Conservation (phyloP, 2,329 filamentous ascomycete genomes). For the Ophiostoma sp. region DNA sequence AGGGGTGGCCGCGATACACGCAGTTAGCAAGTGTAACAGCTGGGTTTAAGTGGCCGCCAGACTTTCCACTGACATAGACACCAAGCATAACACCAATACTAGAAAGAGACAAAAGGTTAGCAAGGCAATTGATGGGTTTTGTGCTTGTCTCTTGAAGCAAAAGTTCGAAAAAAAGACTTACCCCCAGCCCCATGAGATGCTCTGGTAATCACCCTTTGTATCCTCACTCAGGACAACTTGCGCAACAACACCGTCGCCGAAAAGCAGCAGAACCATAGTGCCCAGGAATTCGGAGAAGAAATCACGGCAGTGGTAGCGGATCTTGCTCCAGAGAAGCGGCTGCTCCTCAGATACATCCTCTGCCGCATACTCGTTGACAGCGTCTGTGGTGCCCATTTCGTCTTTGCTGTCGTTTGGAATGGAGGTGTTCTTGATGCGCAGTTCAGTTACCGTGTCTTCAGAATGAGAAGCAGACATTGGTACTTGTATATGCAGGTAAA, state of each 20-base stretch:
- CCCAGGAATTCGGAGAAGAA: conserved; percentile 64
- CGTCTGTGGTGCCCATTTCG: conserved; percentile 19
- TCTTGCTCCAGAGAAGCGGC: conserved; percentile 44
- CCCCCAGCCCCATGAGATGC: conserved; percentile 49
- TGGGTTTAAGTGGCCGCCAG: conserved; percentile 52
- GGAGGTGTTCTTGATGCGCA: conserved; percentile 17
- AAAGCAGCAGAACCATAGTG: conserved; percentile 62
- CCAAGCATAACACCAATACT: conserved; percentile 64
- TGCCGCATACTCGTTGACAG: conserved; percentile 17
- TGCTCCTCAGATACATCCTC: conserved; percentile 16
- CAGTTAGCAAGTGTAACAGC: conserved; percentile 44
- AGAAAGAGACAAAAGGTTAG: neutral
- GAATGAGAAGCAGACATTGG: conserved; percentile 22
- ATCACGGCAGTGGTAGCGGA: conserved; percentile 50
- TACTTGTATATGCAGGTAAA: neutral
- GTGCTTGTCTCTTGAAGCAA: neutral
- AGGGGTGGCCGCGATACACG: conserved; percentile 54
- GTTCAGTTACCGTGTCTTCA: conserved; percentile 20
- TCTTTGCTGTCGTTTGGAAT: conserved; percentile 17
- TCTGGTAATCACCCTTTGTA: conserved; percentile 46
- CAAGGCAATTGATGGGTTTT: neutral
- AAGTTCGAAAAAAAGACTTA: conserved; percentile 32
- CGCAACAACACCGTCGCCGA: conserved; percentile 66
- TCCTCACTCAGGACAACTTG: conserved; percentile 57
- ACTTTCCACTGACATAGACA: conserved; percentile 48